Percentiles rank a stretch among this genome's conserved stretches.
These are phyloP conservation scores for Alloteropsis semialata DNA, from an alignment of 176 grass and related monocot genomes.

Conservation along the genomic window DNA sequence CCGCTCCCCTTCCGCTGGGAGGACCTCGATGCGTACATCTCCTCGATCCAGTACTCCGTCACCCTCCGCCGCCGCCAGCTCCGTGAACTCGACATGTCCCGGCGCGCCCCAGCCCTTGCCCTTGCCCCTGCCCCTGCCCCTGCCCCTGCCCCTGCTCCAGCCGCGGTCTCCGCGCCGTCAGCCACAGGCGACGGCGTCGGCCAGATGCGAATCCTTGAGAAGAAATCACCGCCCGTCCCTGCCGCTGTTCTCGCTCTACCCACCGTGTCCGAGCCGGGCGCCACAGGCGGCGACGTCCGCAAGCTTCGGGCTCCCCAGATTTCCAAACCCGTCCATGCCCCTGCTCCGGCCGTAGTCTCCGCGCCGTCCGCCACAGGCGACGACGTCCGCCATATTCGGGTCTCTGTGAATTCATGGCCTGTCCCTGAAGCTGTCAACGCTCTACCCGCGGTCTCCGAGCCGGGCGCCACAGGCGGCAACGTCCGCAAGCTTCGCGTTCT, in stretches of 20 bases:
- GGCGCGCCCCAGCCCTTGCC: background rate
- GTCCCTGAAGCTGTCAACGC: too few relatives aligned
- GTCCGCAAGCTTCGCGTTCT: background rate
- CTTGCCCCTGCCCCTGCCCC: too few relatives aligned
- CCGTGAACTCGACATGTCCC: background rate
- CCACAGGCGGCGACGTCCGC: background rate
- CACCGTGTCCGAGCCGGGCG: background rate
- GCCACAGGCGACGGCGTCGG: background rate
- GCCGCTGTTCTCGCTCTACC: background rate
- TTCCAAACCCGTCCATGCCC: background rate
- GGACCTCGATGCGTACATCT: constrained; percentile 47
- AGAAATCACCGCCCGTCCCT: background rate
- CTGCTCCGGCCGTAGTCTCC: background rate
- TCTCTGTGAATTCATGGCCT: too few relatives aligned
- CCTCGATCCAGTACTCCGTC: constrained; percentile 34
- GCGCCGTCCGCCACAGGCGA: background rate
- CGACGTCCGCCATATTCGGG: background rate
- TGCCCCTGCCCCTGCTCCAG: background rate
- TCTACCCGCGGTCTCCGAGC: background rate
- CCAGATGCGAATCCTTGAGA: background rate
- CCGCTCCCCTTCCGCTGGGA: constrained; percentile 46
- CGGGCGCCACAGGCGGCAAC: background rate
- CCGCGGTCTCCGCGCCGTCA: background rate
- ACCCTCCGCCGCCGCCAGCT: background rate
- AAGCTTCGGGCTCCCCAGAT: background rate